These are phyloP conservation scores for Coemansia erecta DNA, from an alignment of 192 early-diverging fungal genomes.

Conservation along the genomic window DNA sequence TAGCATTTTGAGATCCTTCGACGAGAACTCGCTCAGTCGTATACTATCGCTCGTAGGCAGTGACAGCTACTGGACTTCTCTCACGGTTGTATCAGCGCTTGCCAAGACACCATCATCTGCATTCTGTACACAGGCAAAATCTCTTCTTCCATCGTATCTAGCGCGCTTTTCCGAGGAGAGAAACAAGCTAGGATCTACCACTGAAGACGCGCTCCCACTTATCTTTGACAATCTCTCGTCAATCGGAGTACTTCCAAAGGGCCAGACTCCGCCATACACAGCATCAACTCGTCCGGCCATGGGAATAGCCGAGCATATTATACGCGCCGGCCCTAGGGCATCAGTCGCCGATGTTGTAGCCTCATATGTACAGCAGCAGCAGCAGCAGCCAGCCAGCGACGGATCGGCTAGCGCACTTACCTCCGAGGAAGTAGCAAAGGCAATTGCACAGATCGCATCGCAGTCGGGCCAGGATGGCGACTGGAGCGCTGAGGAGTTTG, in stretches of 20 bases:
- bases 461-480: conserved; percentile 12
- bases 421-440: conserved; percentile 36
- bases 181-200: conserved; percentile 9
- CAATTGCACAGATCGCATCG: conserved; percentile 44
- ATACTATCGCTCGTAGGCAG: conserved; percentile 12
- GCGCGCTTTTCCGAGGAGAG: conserved; percentile 29
- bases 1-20: neutral
- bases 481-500: conserved; percentile 37
- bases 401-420: conserved; percentile 7
- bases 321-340: conserved; percentile 27
- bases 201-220: conserved; percentile 19
- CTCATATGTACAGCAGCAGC: conserved; percentile 15
- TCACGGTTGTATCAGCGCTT: conserved; percentile 31
- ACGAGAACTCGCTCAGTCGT: conserved; percentile 12
- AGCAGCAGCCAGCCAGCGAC: conserved; percentile 1
- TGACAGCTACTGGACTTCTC: conserved; percentile 36
- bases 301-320: conserved; percentile 47
- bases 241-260: conserved; percentile 4
- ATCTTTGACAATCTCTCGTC: conserved; percentile 26
- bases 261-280: conserved; percentile 3
- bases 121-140: conserved; percentile 20
- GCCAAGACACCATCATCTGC: conserved; percentile 8
- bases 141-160: conserved; percentile 27
- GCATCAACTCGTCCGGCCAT: conserved; percentile 14
- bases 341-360: conserved; percentile 32